Base-by-base conservation (phyloP, 768 basidiomycete genomes). In the Pleurotus ostreatus region DNA sequence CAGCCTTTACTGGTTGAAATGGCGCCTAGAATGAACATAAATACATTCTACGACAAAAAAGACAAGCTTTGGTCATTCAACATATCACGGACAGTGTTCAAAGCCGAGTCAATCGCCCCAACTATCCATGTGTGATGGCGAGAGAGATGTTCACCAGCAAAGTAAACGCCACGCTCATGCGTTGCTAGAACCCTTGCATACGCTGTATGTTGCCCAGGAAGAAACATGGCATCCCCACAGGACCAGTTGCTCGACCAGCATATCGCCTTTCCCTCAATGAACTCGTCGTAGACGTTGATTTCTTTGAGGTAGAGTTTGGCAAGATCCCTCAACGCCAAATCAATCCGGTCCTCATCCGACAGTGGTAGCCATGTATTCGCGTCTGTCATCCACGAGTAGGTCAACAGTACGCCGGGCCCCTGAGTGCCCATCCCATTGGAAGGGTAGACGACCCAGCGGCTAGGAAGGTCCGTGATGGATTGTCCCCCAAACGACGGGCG, bases 161-260 rank as follows among this genome's bases (percentile, higher is more conserved):
- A 68, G 46, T 57, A 59, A 20, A 67, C 41, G 49, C 62, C 64
- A 0, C 59, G 61, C 51, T 67, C 66, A 13, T 61, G 62, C 16
- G 20, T 25, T 9, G 60, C 60, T n/a, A 61, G 59, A 2, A 55
- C 58, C 20, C 62, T 64, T 40, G 66, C 62, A 46, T 59, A 60
- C 3, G 60, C 46, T 5, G 48, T 41, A 25, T 66, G 65, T 26
- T 67, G 66, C 39, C 66, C 66, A 0, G 66, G 66, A 43, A 68
- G 56, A 56, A 66, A 68, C 65, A 66, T 68, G n/a, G 66, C 67
- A 25, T 65, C 66, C n/a, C 66, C 67, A 16, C 65, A 64, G 4
- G 62, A 60, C 39, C 55, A 60, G 18, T 58, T 55, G 23, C 60
- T 56, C 3, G 65, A 64, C 67, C 66, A 68, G 34, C 46, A 60